Evolutionary conservation across 176 grass and related monocot species (phyloP).

Genomic region (Dendrocalamus sinicus): DNA sequence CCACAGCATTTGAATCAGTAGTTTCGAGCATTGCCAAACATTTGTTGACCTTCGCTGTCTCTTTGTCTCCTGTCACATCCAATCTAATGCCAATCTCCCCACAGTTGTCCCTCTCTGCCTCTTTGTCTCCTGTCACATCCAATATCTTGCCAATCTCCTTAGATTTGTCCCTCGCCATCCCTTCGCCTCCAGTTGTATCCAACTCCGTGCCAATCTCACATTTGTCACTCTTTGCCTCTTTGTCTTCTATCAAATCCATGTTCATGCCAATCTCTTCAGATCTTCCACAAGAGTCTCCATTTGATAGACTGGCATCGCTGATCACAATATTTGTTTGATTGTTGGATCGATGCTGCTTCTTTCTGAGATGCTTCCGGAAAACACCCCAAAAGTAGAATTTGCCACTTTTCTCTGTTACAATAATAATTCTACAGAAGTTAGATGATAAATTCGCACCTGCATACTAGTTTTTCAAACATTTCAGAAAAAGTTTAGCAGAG

Average conservation of each 20-base stretch:
- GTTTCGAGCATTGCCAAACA: not conserved
- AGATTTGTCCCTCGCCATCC: conserved; percentile 1
- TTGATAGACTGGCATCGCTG: conserved; percentile 15
- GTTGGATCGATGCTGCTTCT: conserved; percentile 1
- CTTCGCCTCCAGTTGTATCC: conserved; percentile 36
- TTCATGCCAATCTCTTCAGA: conserved; percentile 34
- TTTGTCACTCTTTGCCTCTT: not conserved
- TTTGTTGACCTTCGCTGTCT: conserved; percentile 8
- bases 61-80: conserved; percentile 43
- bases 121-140: conserved; percentile 42
- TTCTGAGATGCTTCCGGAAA: conserved; percentile 51
- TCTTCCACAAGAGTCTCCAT: conserved; percentile 21
- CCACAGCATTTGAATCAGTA: conserved; percentile 40
- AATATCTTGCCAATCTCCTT: conserved; percentile 45
- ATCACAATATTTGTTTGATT: conserved; percentile 37
- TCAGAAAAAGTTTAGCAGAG: not conserved
- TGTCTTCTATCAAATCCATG: conserved; percentile 1
- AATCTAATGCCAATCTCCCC: conserved; percentile 44
- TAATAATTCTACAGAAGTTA: conserved; percentile 19
- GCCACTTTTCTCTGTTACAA: conserved; percentile 58
- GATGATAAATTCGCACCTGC: conserved; percentile 18
- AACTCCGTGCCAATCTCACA: conserved; percentile 45
- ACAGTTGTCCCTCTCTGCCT: conserved; percentile 4
- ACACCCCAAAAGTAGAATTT: conserved; percentile 75
- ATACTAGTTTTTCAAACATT: conserved; percentile 33